Evolutionary conservation across 257 asterid species (phyloP).

Genomic region (Solanum chilense): DNA sequence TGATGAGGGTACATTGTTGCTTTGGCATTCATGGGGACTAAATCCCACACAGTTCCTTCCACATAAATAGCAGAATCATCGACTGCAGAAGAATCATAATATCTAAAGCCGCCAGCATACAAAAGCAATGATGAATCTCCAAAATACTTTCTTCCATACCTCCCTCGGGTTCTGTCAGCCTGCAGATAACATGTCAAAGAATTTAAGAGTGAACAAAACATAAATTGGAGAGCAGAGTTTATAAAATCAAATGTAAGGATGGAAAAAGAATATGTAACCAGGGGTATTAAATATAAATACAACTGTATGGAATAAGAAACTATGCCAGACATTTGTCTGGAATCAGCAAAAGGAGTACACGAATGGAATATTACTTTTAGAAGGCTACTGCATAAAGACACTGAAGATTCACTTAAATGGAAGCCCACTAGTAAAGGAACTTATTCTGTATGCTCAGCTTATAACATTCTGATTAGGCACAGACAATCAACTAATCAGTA

Average conservation of each 20-base stretch:
- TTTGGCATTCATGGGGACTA: conserved; percentile 24
- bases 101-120: neutral
- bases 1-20: conserved; percentile 51
- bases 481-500: too few relatives aligned
- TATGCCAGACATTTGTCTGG: too few relatives aligned
- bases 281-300: neutral
- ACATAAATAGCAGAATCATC: neutral
- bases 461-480: too few relatives aligned
- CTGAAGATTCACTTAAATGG: too few relatives aligned
- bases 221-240: neutral
- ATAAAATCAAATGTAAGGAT: neutral
- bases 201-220: neutral
- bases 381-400: too few relatives aligned
- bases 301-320: neutral
- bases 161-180: conserved; percentile 16
- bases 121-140: neutral
- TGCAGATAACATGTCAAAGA: neutral
- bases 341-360: too few relatives aligned
- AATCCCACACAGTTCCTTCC: conserved; percentile 43
- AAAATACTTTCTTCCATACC: neutral
- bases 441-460: too few relatives aligned
- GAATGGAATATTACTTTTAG: too few relatives aligned
- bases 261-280: neutral
- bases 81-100: conserved; percentile 1
- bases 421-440: too few relatives aligned